Evolutionary conservation across 2,329 filamentous ascomycete genomes (phyloP), one percentile per base, ranked within the genome.

Genomic region (Xylaria hypoxylon): DNA sequence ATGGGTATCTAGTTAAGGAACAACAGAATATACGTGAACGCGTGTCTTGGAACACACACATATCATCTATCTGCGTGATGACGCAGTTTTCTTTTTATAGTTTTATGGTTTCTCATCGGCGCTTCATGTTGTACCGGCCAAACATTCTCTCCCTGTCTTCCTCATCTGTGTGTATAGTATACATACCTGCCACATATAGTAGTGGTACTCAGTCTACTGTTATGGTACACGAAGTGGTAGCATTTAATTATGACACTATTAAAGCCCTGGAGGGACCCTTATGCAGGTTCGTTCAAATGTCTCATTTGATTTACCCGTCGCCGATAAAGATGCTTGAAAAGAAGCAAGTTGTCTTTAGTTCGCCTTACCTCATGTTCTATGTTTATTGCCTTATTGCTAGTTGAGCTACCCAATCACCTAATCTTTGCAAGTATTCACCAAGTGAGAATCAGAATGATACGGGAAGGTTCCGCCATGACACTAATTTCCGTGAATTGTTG

Each of bases 21-120:
- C 8, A 24, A 13, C 6, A 24, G 44, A 11, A 15, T 26, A 26
- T 24, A 56, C 33, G 22, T 35, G n/a, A 13, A 35, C 3, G 11
- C 42, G 47, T 42, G 40, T 33, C 40, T 45, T n/a, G 24, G 5
- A 44, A 35, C 26, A 42, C 28, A 31, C 33, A 13, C 35, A 42
- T 31, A 7, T 13, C 8, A 22, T 35, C 17, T n/a, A 51, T 28
- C 45, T 19, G 56, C 19, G 19, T 17, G 56, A 59, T 22, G 15
- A 38, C 24, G 47, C 10, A 8, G n/a, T 15, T 45, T 56, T 50
- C 31, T 63, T 56, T 57, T 50, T 62, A 57, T 56, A 62, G 50
- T 15, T 53, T 48, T 19, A 44, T 44, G 8, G n/a, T 19, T 45
- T 11, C 7, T 44, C 10, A 8, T 35, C 33, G 33, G 33, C 35